Percentiles rank a stretch among this genome's conserved stretches.
phyloP scores from a whole-genome alignment of 208 protist genomes.

The Trypanosoma vivax region DNA sequence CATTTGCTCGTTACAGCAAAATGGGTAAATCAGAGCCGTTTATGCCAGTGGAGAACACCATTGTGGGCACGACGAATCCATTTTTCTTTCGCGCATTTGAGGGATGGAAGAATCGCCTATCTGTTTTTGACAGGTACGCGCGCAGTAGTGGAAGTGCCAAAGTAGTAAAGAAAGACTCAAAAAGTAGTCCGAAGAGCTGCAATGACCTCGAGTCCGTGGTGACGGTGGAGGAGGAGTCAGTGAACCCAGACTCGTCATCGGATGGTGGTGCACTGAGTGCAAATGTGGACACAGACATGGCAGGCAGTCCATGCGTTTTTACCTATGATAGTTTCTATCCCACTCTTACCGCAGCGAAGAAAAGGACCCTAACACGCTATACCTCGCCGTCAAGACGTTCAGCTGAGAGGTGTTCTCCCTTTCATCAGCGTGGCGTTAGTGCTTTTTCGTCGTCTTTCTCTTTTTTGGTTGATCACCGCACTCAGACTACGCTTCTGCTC shows the following conservation, averaged over 20 bases:
- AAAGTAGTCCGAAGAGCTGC: neutral
- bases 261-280: neutral
- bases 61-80: constrained; percentile 76
- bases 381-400: neutral
- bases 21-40: constrained; percentile 72
- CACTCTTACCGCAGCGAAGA: constrained; percentile 8
- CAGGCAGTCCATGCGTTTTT: constrained; percentile 5
- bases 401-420: neutral
- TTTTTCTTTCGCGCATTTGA: constrained; percentile 76
- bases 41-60: constrained; percentile 26
- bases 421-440: constrained; percentile 43
- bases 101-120: constrained; percentile 63
- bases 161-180: neutral
- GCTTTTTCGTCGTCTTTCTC: constrained; percentile 64
- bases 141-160: constrained; percentile 10
- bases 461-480: constrained; percentile 66
- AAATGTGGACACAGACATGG: neutral
- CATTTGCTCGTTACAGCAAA: constrained; percentile 47
- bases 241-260: neutral
- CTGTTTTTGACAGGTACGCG: constrained; percentile 50
- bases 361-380: neutral
- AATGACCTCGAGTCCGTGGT: no score
- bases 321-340: constrained; percentile 20
- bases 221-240: neutral
- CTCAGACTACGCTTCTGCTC: constrained; percentile 53